A percentile compares a stretch with the other conserved stretches of the same genome.
These are phyloP conservation scores for Puccinia coronata DNA, from an alignment of 1,284 basidiomycete species.

Conservation along the genomic window DNA sequence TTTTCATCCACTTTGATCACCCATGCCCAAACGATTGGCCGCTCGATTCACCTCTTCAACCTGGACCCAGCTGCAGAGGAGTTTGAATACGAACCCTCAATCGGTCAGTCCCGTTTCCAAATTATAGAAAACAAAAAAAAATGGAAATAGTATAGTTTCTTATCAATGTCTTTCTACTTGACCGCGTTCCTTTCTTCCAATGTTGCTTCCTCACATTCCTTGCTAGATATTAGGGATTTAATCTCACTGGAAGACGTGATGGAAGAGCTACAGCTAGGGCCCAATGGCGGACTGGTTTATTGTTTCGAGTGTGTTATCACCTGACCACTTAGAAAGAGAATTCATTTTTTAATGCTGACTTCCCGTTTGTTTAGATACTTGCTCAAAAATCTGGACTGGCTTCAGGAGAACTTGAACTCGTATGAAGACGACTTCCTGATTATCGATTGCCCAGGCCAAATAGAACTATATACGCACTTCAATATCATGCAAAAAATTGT, in stretches of 20 bases:
- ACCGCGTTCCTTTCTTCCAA: neutral
- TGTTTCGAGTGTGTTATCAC: conserved; percentile 79
- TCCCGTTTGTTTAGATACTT: conserved; percentile 71
- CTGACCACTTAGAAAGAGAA: neutral
- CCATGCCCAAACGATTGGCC: conserved; percentile 79
- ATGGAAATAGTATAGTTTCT: neutral
- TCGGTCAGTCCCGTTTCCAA: conserved; percentile 59
- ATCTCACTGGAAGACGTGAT: conserved; percentile 94
- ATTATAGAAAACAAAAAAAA: neutral
- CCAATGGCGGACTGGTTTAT: conserved; percentile 95
- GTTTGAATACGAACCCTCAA: conserved; percentile 87
- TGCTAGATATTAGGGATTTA: conserved; percentile 81
- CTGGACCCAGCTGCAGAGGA: conserved; percentile 93
- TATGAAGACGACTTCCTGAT: conserved; percentile 97
- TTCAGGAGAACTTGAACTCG: conserved; percentile 92
- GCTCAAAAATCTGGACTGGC: conserved; percentile 95
- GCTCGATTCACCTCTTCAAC: conserved; percentile 91
- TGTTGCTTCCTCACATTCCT: neutral
- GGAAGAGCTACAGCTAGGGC: conserved; percentile 90
- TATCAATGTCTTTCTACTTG: neutral
- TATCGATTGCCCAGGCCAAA: conserved; percentile 98
- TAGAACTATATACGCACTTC: conserved; percentile 98
- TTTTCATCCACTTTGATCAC: conserved; percentile 87
- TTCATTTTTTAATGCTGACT: conserved; percentile 59
- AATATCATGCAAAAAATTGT: conserved; percentile 89